These are phyloP conservation scores for Penicillium sp. DNA, from an alignment of 2,329 filamentous ascomycete genomes.

Conservation along the genomic window DNA sequence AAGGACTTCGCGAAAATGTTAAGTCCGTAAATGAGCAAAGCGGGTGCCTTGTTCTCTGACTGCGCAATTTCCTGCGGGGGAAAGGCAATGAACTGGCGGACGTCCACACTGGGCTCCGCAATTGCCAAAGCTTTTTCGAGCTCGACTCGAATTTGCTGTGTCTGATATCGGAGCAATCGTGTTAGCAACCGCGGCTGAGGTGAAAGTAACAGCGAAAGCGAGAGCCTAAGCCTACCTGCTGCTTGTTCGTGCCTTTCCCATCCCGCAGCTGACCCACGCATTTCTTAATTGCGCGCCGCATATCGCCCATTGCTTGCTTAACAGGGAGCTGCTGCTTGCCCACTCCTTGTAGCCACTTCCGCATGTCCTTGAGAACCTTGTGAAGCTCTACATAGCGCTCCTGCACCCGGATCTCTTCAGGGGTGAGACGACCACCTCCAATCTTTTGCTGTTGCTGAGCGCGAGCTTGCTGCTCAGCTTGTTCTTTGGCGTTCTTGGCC, in stretches of 20 bases:
- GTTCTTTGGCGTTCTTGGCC: constrained; percentile 29
- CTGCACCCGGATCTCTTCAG: constrained; percentile 45
- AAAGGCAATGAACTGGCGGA: constrained; percentile 53
- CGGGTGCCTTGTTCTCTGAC: constrained; percentile 55
- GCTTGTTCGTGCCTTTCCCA: constrained; percentile 61
- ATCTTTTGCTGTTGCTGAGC: constrained; percentile 30
- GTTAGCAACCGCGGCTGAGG: constrained; percentile 13
- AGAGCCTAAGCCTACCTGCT: constrained; percentile 44
- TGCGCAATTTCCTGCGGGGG: constrained; percentile 39
- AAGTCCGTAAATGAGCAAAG: constrained; percentile 69
- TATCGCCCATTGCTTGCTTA: constrained; percentile 66
- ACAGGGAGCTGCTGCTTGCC: constrained; percentile 56
- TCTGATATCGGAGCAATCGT: constrained; percentile 12
- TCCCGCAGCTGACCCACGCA: constrained; percentile 67
- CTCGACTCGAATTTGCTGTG: constrained; percentile 49
- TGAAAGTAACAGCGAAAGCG: not conserved
- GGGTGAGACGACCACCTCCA: constrained; percentile 29
- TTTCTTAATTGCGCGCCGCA: constrained; percentile 68
- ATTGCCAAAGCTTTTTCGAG: constrained; percentile 57
- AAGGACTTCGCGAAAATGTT: constrained; percentile 73
- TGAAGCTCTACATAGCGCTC: constrained; percentile 59
- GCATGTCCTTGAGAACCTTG: constrained; percentile 61
- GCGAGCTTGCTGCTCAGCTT: constrained; percentile 30
- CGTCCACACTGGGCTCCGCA: constrained; percentile 55
- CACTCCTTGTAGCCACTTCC: constrained; percentile 54